Evolutionary conservation across 148 eudicot genomes (phyloP), one percentile per base, ranked within the genome.

Genomic region (Vaccinium vitisidaea): DNA sequence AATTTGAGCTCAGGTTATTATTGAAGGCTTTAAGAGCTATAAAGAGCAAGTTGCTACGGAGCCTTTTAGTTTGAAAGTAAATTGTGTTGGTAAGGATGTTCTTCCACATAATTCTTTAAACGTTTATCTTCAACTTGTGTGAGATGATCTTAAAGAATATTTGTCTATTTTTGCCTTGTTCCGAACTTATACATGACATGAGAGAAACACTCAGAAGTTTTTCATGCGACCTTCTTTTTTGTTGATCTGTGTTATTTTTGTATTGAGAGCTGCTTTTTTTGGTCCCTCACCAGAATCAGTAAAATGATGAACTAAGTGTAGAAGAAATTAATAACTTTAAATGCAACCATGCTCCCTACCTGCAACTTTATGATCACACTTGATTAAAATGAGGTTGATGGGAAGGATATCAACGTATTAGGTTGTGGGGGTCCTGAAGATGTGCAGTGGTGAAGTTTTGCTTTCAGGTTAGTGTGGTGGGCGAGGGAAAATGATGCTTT

Each of bases 21-120:
- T 97, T 75, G 98, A 95, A 92, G 99, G 99, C 30, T 97, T 95
- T 90, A 97, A 97, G 94, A 97, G 99, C 82, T 97, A 95, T 80
- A 93, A 89, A 87, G 99, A 97, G 73, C 99, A 95, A 92, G 90
- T 94, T 78, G 96, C 98, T 15, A 93, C 98, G 36, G 98, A 97
- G 82, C 85, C 89, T 55, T 97, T 97, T 86, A 95, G 98, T 90
- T 83, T 98, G 8, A 97, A 92, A 92, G 93, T 97, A 79, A 97
- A 95, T 80, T 97, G 99, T 88, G 98, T 97, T 87, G 99, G 99
- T 97, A 93, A 83, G 84, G 63, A 56, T 81, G 15, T 59, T 65
- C 27, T 55, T 75, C 61, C 52, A 36, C 58, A 30, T 63, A 50
- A 54, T 5, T 0, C 32, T 75, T 86, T 11, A 19, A 53, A 76